Base-by-base conservation (phyloP, 371 early-diverging fungal genomes). In the Syncephalis plumigaleata region DNA sequence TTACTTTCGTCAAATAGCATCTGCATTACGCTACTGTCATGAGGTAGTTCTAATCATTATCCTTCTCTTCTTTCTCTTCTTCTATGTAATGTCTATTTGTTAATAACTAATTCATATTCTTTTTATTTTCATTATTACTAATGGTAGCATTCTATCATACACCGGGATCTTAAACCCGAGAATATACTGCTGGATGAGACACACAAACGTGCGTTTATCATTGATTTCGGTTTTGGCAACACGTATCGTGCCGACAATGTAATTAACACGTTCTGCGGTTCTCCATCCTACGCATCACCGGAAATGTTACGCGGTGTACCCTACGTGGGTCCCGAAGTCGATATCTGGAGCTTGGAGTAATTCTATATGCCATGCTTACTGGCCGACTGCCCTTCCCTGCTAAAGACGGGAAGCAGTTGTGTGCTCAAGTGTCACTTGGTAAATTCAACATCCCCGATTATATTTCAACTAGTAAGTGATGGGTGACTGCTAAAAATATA, bases 151-250 rank as follows among this genome's bases (percentile, higher is more conserved):
- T 39, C 38, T 48, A 15, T 39, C 57, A 48, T 26, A 37, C 31
- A 44, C 40, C 16, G 42, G 65, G 96, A 96, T 63, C 65, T 96
- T 39, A 96, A 96, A 64, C 88, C 93, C 50, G 97, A 96, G 61
- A 96, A 96, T 59, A 91, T 96, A 36, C 57, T 96, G 21, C 79
- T 96, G 15, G 61, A 75, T 31, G 90, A 85, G 23, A 68, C 78
- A 47, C 79, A 85, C 64, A 87, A 89, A 58, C 17, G 31, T 31
- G 31, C 31, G 4, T 31, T 31, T 31, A 79, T 91, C 36, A 84
- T 91, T 45, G 98, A 98, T 57, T 98, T 98, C 76, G 98, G 98
- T 2, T 71, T 98, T 31, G 81, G 90, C 15, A 94, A 92, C 58
- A 65, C 91, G 21, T 94, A 83, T 61, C 86, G 84, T 21, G 78